Evolutionary conservation across 2,329 filamentous ascomycete genomes (phyloP).

Genomic region (Colletotrichum sidae): DNA sequence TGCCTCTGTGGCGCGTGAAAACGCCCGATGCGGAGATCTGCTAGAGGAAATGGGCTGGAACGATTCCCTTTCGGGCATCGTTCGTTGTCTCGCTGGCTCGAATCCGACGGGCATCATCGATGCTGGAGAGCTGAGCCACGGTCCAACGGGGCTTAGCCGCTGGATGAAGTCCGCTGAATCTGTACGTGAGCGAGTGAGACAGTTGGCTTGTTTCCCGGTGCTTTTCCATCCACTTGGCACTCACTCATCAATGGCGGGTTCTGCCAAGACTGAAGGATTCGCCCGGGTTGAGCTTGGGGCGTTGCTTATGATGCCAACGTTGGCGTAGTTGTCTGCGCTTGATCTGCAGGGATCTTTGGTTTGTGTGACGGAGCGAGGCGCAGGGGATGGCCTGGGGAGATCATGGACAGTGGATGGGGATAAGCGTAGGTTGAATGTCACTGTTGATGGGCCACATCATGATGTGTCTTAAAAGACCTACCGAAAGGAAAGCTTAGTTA

Average conservation of each 20-base stretch:
- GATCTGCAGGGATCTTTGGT: conserved; percentile 12
- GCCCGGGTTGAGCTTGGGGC: conserved; percentile 5
- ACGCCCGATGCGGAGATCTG: conserved; percentile 5
- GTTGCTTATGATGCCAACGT: conserved; percentile 8
- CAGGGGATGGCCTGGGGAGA: not conserved
- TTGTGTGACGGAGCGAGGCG: not conserved
- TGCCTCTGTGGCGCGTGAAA: conserved; percentile 17
- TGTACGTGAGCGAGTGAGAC: no score
- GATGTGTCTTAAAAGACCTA: no score
- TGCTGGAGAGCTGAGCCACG: conserved; percentile 20
- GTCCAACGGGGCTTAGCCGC: not conserved
- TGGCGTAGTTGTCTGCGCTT: not conserved
- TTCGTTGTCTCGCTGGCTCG: not conserved
- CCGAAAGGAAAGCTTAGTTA: no score
- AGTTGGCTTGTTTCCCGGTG: conserved; percentile 3
- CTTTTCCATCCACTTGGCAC: conserved; percentile 8
- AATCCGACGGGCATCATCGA: conserved; percentile 12
- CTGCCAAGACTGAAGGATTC: conserved; percentile 14
- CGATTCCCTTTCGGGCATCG: no score
- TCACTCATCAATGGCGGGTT: not conserved
- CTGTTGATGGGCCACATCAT: not conserved
- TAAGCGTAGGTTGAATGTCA: no score
- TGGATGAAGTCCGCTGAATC: no score
- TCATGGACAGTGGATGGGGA: not conserved
- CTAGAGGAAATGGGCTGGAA: no score